Conservation (phyloP, 2,329 filamentous ascomycete species). For the Drechslerella dactyloides region DNA sequence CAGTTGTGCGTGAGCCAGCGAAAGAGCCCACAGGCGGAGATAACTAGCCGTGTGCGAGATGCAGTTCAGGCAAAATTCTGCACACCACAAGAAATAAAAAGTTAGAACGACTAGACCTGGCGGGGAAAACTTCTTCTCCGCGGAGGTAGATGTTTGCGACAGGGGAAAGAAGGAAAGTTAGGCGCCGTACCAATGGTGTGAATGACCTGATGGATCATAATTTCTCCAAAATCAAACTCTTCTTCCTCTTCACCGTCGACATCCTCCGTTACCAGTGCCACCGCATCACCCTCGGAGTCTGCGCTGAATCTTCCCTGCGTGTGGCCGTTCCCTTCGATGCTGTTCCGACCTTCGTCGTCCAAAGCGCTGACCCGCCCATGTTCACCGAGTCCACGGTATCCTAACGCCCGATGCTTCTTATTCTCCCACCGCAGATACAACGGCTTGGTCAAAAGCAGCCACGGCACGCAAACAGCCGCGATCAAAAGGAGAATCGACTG, state of each 20-base stretch:
- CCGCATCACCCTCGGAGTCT: conserved; percentile 78
- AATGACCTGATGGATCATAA: conserved; percentile 99
- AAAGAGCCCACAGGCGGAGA: conserved; percentile 96
- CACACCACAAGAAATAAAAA: too few species aligned
- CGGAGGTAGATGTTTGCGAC: background rate
- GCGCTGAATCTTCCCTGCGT: conserved; percentile 69
- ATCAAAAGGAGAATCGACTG: conserved; percentile 81
- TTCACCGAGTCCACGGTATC: conserved; percentile 79
- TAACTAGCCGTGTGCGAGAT: conserved; percentile 99
- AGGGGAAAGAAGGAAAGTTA: background rate
- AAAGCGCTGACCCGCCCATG: conserved; percentile 84
- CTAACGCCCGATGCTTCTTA: conserved; percentile 82
- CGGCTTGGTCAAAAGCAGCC: conserved; percentile 92
- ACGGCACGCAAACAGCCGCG: conserved; percentile 83
- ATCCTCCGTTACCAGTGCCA: conserved; percentile 87
- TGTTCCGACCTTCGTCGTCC: conserved; percentile 78
- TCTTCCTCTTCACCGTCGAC: conserved; percentile 76
- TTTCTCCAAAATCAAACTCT: conserved; percentile 95
- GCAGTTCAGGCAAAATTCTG: conserved; percentile 98
- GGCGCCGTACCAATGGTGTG: conserved; percentile 85
- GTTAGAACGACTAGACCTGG: too few species aligned
- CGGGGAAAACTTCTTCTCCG: too few species aligned
- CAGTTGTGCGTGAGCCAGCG: conserved; percentile 95
- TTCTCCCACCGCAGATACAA: conserved; percentile 94
- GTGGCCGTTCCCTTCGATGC: conserved; percentile 58